Base-by-base conservation (phyloP, 352 stramenopile genomes). In the Globisporangium echinulatum region DNA sequence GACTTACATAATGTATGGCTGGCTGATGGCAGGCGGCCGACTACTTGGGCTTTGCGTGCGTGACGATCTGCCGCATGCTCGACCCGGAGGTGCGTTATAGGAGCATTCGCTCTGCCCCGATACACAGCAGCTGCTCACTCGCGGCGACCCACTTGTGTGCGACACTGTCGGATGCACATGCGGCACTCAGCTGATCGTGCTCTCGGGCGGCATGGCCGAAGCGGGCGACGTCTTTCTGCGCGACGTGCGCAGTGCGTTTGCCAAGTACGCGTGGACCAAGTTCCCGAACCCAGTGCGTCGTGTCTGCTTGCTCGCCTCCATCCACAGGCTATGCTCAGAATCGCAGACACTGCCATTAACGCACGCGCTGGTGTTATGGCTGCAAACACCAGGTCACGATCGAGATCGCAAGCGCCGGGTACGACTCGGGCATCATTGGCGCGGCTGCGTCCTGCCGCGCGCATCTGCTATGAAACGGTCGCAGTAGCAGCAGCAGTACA, bases 381-480 rank as follows among this genome's bases (percentile, higher is more conserved):
- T 40, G 11, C 19, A 39, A 43, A n/a, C 7, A 47, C 11, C 38
- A 90, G 81, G 78, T 90, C 52, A 67, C 61, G 42, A 90, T 94
- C 59, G 82, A 90, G 59, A 91, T 90, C 55, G 78, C 82, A 17
- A 90, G 68, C 39, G 82, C 78, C 4, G 85, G 85, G n/a, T 94
- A 94, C 64, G 76, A 92, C 65, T 86, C 82, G 14, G 85, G 85
- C 5, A 89, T 94, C 65, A 87, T 94, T 52, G 85, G 85, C 42
- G 82, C 81, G 4, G 85, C 79, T 7, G 81, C 81, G n/a, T 56
- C 70, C 19, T 83, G 65, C 44, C 43, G 54, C 10, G 9, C 40
- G 4, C 36, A 58, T 14, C 17, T 66, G 59, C 40, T 44, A 33
- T 44, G 43, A 50, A 7, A 17, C 25, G 25, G 25, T 25, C 25